Evolutionary conservation across 2,329 filamentous ascomycete genomes (phyloP), one percentile per base, ranked within the genome.

Genomic region (Orbilia blumenaviensis): DNA sequence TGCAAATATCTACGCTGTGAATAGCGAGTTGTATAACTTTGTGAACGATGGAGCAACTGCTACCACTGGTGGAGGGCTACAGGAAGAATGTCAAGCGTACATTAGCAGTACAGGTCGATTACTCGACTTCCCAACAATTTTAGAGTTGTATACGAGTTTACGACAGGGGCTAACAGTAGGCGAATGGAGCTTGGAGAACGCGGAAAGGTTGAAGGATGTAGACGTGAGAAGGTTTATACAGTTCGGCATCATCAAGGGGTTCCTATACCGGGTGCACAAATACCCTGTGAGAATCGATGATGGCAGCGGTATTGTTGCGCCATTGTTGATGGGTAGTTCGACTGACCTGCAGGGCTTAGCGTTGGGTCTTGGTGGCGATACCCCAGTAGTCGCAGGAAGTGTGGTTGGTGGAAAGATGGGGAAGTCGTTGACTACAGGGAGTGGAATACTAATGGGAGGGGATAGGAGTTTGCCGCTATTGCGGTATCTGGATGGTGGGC

Each of bases 191-290:
- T 87, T 91, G 72, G 86, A 90, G 32, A 91, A 96, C 82, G 87
- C 89, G 78, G 88, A 90, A 42, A 84, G 91, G 41, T 86, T 97
- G 7, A 85, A 87, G 10, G 90, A 90, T 80, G 89, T 99, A 69
- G 95, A 99, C 82, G 89, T 97, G 66, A 89, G 95, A 10, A 90
- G 95, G 27, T 90, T 99, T 78, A 92, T 98, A 78, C 96, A 96
- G 73, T 99, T 98, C 81, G 95, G 94, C 69, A 88, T 97, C 73
- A 96, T 98, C 82, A 98, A 98, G 84, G 94, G 94, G 14, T 92
- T 96, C 79, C 84, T 99, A 23, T 97, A 97, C 83, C 89, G 95
- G 34, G 90, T 97, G 42, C 93, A 98, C 84, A 96, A 95, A 82
- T 96, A 96, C 81, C 91, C 93, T 27, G 88, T 96, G 0, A 89